These are phyloP conservation scores for Termitomyces sp. DNA, from an alignment of 768 basidiomycete species.

Conservation along the genomic window DNA sequence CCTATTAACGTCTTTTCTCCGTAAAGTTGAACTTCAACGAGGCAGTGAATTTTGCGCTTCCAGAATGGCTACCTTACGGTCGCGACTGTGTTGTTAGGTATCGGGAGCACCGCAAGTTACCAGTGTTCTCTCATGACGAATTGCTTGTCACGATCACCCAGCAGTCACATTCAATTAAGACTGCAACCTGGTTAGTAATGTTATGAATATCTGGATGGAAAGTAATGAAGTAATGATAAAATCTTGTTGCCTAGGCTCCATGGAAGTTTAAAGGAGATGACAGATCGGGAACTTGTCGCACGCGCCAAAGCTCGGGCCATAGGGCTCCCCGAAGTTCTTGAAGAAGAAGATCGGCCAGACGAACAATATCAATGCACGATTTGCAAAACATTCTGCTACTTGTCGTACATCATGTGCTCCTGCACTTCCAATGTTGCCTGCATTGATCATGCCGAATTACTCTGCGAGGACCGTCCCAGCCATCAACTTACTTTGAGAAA, in stretches of 20 bases:
- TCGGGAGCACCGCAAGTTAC: conserved; percentile 84
- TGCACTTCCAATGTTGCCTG: conserved; percentile 81
- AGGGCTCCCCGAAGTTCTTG: conserved; percentile 63
- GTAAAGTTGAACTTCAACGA: conserved; percentile 95
- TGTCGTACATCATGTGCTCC: conserved; percentile 84
- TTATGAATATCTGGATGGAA: background rate
- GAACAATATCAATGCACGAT: conserved; percentile 93
- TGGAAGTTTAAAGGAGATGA: conserved; percentile 84
- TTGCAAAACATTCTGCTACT: conserved; percentile 94
- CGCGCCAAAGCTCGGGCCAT: conserved; percentile 58
- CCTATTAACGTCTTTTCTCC: conserved; percentile 12
- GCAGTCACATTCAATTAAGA: conserved; percentile 87
- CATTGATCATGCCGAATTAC: conserved; percentile 72
- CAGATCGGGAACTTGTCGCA: conserved; percentile 68
- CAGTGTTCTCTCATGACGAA: conserved; percentile 98
- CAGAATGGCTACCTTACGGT: conserved; percentile 89
- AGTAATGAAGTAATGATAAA: conserved; percentile 1
- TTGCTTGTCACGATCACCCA: conserved; percentile 96
- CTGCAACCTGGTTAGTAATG: conserved; percentile 76
- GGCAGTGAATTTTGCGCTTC: conserved; percentile 96
- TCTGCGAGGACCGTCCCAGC: conserved; percentile 54
- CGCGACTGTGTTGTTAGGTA: conserved; percentile 88
- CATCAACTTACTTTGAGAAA: conserved; percentile 63
- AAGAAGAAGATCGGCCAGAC: conserved; percentile 79
- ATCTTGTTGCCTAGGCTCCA: conserved; percentile 56